Evolutionary conservation across 352 stramenopile genomes (phyloP), one percentile per base, ranked within the genome.

Genomic region (Globisporangium abappressorium): DNA sequence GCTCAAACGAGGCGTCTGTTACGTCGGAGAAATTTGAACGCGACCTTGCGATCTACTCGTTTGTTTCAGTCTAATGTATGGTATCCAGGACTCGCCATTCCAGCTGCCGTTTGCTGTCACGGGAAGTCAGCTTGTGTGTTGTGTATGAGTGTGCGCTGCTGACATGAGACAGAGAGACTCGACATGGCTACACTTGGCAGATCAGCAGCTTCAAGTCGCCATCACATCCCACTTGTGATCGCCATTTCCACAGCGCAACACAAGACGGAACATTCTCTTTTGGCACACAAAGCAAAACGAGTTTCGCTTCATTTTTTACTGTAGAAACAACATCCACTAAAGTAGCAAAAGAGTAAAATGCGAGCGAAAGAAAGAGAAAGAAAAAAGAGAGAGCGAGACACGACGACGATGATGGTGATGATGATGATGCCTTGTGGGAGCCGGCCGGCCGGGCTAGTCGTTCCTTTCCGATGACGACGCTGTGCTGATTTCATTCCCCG

Each of bases 291-390:
- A 62, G 56, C 56, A 49, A 62, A 49, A 38, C 33, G 33, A 14
- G 56, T 62, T 49, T 49, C 18, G 20, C 33, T 62, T 62, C 56
- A 62, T 62, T 33, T 62, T 62, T 62, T 62, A 18, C 30, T 33
- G 30, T 33, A 33, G 36, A 58, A 30, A 56, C 36, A 64, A 64
- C 43, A 53, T 34, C 20, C 58, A 55, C 58, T 26, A 54, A 56
- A 51, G 58, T 41, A 64, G 57, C 57, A 63, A 63, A 53, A 64
- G 58, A 64, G 36, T 24, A 64, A 54, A 55, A 51, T 64, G 58
- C 24, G 38, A 64, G 58, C 58, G 38, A 64, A 33, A 62, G 56
- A 62, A 62, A 46, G 43, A 33, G 49, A 62, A 28, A 62, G 12
- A 20, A 30, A 20, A 36, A 36, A 12, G 26, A 34, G 26, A 59